phyloP scores from a whole-genome alignment of 139 green algal genomes.

The Coelastrella sp. region DNA sequence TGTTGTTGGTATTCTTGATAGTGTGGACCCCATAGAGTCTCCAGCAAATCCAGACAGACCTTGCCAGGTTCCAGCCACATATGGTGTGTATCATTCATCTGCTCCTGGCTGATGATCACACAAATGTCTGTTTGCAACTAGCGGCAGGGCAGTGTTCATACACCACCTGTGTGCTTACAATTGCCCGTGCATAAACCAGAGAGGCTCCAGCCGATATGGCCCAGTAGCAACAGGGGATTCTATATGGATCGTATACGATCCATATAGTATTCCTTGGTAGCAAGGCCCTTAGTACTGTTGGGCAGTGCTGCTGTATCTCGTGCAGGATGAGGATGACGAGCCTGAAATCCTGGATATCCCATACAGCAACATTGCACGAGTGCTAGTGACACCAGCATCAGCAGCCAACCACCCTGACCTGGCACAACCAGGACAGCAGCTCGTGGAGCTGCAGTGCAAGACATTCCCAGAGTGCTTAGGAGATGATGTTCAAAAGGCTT shows the following conservation, averaged over 20 bases:
- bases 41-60: too few relatives aligned
- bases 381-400: conserved; percentile 11
- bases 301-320: background rate
- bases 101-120: too few relatives aligned
- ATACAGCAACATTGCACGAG: conserved; percentile 9
- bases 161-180: too few relatives aligned
- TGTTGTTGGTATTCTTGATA: too few relatives aligned
- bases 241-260: background rate
- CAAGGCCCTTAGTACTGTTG: background rate
- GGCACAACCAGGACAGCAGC: conserved; percentile 7
- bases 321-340: background rate
- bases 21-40: too few relatives aligned
- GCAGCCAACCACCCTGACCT: conserved; percentile 11
- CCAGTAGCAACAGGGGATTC: too few relatives aligned
- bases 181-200: too few relatives aligned
- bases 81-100: too few relatives aligned
- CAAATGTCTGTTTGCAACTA: too few relatives aligned
- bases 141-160: too few relatives aligned
- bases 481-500: background rate
- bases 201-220: too few relatives aligned
- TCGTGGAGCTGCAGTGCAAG: conserved; percentile 31
- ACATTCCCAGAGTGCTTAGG: background rate
- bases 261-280: background rate
- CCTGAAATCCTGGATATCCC: conserved; percentile 26
- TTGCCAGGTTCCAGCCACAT: too few relatives aligned